These are phyloP conservation scores for Bolboschoenoplectus hybrid DNA, from an alignment of 202 grass and related monocot species.

Conservation along the genomic window DNA sequence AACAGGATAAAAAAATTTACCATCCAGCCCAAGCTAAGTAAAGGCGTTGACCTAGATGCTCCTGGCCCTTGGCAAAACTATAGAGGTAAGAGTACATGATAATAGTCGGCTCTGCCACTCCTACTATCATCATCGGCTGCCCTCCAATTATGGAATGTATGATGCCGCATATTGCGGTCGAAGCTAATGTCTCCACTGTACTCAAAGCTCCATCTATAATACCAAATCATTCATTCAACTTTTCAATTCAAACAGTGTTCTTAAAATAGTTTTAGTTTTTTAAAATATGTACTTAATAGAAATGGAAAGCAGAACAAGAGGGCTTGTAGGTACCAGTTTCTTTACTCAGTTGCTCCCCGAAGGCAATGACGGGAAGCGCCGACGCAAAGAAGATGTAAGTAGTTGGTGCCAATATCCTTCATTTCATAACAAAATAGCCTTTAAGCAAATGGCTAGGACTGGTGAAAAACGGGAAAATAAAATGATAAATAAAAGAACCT, in stretches of 20 bases:
- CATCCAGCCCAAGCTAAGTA: conserved; percentile 95
- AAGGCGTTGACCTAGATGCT: conserved; percentile 53
- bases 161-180: conserved; percentile 82
- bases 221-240: conserved; percentile 25
- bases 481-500: conserved; percentile 41
- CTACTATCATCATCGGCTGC: conserved; percentile 85
- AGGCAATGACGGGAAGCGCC: conserved; percentile 85
- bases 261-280: not conserved
- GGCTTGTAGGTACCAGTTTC: conserved; percentile 53
- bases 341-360: conserved; percentile 79
- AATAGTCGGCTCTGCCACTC: conserved; percentile 91
- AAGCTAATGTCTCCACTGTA: conserved; percentile 82
- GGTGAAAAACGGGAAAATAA: not conserved
- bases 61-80: conserved; percentile 66
- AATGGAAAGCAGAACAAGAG: conserved; percentile 17
- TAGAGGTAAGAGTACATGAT: conserved; percentile 98
- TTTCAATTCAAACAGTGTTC: not conserved
- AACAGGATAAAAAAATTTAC: conserved; percentile 42
- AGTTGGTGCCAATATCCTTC: conserved; percentile 91
- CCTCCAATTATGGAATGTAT: conserved; percentile 89
- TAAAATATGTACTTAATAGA: not conserved
- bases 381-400: conserved; percentile 95
- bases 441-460: not conserved
- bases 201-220: conserved; percentile 66
- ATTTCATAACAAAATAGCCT: conserved; percentile 28